phyloP scores from a whole-genome alignment of 2,329 filamentous ascomycete genomes.

The Hysterium pulicare region DNA sequence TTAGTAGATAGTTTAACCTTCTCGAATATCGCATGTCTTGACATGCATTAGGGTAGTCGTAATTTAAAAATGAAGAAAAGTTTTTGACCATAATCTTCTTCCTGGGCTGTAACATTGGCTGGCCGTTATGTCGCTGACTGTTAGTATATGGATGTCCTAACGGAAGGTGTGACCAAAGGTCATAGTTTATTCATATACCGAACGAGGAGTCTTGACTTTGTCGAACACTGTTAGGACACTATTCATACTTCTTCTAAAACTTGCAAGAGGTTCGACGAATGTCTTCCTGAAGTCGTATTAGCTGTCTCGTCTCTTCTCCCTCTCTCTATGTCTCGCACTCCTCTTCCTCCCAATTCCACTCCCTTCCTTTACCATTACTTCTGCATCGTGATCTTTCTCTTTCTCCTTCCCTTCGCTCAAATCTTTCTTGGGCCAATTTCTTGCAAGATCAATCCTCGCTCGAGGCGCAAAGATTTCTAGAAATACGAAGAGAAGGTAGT shows the following conservation, averaged over 20 bases:
- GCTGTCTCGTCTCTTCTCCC: slow-evolving; percentile 19
- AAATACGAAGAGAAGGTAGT: slow-evolving; percentile 86
- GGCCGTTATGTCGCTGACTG: too few relatives aligned
- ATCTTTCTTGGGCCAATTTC: slow-evolving; percentile 83
- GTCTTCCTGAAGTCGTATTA: too few relatives aligned
- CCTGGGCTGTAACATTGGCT: neutral
- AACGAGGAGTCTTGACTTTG: too few relatives aligned
- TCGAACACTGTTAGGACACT: too few relatives aligned
- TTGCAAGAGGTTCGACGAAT: too few relatives aligned
- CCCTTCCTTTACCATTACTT: slow-evolving; percentile 5
- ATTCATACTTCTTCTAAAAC: too few relatives aligned
- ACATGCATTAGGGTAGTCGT: slow-evolving; percentile 1
- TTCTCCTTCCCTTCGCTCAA: slow-evolving; percentile 14
- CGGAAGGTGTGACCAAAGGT: too few relatives aligned
- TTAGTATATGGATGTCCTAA: too few relatives aligned
- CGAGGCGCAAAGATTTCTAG: slow-evolving; percentile 85
- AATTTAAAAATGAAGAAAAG: neutral
- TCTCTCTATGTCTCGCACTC: slow-evolving; percentile 23
- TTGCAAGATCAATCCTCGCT: slow-evolving; percentile 81
- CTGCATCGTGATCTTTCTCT: slow-evolving; percentile 5
- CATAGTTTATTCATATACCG: too few relatives aligned
- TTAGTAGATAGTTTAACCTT: neutral
- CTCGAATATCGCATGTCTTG: neutral
- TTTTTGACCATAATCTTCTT: neutral
- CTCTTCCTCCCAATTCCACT: slow-evolving; percentile 20